Conservation (phyloP, 495 filamentous ascomycete species). For the Talaromyces wortmannii region DNA sequence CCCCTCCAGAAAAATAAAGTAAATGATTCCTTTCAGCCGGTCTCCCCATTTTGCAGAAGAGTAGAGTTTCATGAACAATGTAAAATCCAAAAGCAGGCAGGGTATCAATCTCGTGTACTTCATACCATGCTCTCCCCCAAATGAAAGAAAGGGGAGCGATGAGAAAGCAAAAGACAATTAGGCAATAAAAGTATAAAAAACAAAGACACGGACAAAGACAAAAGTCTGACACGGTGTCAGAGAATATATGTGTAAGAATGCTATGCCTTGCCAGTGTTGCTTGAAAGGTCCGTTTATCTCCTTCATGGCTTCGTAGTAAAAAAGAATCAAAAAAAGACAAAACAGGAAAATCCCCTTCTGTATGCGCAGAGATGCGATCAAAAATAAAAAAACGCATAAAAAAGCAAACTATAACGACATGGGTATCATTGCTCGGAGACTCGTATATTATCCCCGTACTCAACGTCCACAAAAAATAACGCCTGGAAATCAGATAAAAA, state of each 20-base stretch:
- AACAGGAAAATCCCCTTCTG: neutral
- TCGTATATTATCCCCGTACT: slow-evolving; percentile 41
- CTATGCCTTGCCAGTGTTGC: slow-evolving; percentile 1
- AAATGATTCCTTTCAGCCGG: too few species aligned
- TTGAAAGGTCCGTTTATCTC: slow-evolving; percentile 17
- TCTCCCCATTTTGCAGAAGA: neutral
- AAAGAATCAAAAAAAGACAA: neutral
- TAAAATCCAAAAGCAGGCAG: slow-evolving; percentile 10
- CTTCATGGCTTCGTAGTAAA: slow-evolving; percentile 6
- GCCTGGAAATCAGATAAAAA: neutral
- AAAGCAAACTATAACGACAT: slow-evolving; percentile 20
- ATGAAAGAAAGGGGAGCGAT: slow-evolving; percentile 11
- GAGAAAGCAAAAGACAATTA: slow-evolving; percentile 11
- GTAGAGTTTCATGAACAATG: slow-evolving; percentile 1
- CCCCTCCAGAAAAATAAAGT: too few species aligned
- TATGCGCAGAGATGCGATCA: slow-evolving; percentile 14
- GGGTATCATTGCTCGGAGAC: slow-evolving; percentile 43
- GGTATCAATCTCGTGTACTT: slow-evolving; percentile 38
- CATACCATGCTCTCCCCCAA: slow-evolving; percentile 18
- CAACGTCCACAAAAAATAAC: slow-evolving; percentile 28
- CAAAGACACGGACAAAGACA: slow-evolving; percentile 6
- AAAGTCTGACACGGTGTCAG: neutral
- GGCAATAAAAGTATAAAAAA: slow-evolving; percentile 8
- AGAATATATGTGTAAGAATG: slow-evolving; percentile 11
- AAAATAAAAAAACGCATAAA: slow-evolving; percentile 10